Evolutionary conservation across 2,329 filamentous ascomycete species (phyloP).

Genomic region (Colletotrichum scovillei): DNA sequence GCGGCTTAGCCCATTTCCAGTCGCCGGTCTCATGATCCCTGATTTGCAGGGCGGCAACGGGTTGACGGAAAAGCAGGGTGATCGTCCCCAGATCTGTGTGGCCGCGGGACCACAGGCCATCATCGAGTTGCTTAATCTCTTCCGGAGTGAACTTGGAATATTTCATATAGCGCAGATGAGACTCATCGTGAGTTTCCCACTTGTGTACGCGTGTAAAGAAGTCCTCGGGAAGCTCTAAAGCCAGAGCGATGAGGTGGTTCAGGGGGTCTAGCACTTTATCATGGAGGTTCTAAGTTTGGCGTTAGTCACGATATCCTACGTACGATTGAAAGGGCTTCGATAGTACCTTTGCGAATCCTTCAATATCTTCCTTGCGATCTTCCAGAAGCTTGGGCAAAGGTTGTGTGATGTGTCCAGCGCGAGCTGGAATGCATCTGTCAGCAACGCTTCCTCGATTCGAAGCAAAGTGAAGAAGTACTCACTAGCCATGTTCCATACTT

Average conservation of each 20-base stretch:
- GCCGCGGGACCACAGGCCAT: conserved; percentile 56
- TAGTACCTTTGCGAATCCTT: conserved; percentile 60
- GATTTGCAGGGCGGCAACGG: conserved; percentile 68
- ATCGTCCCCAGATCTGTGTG: conserved; percentile 69
- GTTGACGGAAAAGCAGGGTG: conserved; percentile 69
- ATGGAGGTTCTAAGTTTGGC: conserved; percentile 47
- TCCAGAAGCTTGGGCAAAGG: conserved; percentile 56
- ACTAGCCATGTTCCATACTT: conserved; percentile 53
- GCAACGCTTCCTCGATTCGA: neutral
- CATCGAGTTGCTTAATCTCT: conserved; percentile 56
- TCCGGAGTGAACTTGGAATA: conserved; percentile 61
- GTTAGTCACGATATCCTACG: neutral
- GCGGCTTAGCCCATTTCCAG: conserved; percentile 63
- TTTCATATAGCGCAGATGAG: conserved; percentile 73
- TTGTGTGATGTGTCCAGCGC: conserved; percentile 45
- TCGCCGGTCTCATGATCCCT: conserved; percentile 54
- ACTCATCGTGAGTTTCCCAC: conserved; percentile 68
- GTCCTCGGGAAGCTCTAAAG: conserved; percentile 70
- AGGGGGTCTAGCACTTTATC: conserved; percentile 67
- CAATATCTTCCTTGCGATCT: conserved; percentile 64
- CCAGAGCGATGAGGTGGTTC: conserved; percentile 69
- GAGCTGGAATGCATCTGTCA: conserved; percentile 37
- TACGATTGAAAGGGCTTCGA: too few species aligned
- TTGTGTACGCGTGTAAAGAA: conserved; percentile 63
- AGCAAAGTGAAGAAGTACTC: conserved; percentile 12